Evolutionary conservation across 2,329 filamentous ascomycete genomes (phyloP).

Genomic region (Ascochyta rabiei): DNA sequence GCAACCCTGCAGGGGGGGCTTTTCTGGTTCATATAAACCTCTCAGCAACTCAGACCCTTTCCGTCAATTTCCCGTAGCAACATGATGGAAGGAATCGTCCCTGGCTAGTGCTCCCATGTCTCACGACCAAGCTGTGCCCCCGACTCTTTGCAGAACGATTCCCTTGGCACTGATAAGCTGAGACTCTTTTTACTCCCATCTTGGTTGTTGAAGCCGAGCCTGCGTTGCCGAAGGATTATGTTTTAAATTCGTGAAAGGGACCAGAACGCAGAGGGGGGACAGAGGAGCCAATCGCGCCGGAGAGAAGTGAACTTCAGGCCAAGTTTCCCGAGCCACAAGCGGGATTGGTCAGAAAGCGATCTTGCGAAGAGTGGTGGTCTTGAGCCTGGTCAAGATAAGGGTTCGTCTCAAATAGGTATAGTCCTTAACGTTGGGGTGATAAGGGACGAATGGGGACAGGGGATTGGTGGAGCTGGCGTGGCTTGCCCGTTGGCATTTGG

Average conservation of each 20-base stretch:
- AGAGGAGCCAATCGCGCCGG: conserved; percentile 16
- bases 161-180: conserved; percentile 45
- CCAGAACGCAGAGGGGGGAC: conserved; percentile 2
- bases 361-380: conserved; percentile 21
- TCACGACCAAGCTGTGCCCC: conserved; percentile 24
- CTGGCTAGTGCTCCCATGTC: conserved; percentile 18
- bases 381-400: conserved; percentile 32
- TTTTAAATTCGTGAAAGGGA: conserved; percentile 15
- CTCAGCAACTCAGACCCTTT: conserved; percentile 1
- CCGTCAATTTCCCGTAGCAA: conserved; percentile 19
- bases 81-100: conserved; percentile 6
- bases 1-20: conserved; percentile 16
- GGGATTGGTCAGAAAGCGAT: conserved; percentile 15
- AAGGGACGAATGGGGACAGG: not conserved
- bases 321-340: conserved; percentile 15
- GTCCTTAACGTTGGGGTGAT: conserved; percentile 1
- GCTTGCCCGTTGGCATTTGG: conserved; percentile 18
- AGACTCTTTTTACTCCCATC: conserved; percentile 11
- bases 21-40: conserved; percentile 28
- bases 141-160: conserved; percentile 19
- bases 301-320: conserved; percentile 16
- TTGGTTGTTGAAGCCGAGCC: conserved; percentile 17
- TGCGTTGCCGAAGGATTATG: conserved; percentile 11
- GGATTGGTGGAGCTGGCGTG: conserved; percentile 19
- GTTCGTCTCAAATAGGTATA: conserved; percentile 15